A percentile compares a stretch with the other conserved stretches of the same genome.
phyloP scores from a whole-genome alignment of 768 basidiomycete species.

The Mycena epipterygia region DNA sequence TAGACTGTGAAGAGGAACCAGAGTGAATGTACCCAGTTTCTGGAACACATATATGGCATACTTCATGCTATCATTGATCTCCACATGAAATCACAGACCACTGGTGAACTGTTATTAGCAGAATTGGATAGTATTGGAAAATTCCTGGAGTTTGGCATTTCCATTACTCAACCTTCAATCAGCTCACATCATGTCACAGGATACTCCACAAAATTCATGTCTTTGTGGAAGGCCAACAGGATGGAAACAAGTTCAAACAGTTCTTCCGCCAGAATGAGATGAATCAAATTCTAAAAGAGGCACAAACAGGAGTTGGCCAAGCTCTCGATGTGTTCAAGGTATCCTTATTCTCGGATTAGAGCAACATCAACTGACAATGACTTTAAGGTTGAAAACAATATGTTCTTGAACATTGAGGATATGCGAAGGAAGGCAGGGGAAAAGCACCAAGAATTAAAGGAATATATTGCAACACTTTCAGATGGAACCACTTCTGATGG shows the following conservation, averaged over 20 bases:
- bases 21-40: neutral
- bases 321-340: neutral
- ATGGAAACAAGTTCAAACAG: neutral
- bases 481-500: neutral
- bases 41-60: neutral
- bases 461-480: neutral
- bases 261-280: neutral
- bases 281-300: neutral
- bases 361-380: neutral
- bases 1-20: neutral
- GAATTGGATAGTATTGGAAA: neutral
- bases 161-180: too few relatives aligned
- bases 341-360: neutral
- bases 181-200: neutral
- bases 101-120: neutral
- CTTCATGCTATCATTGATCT: neutral
- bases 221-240: neutral
- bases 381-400: neutral
- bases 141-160: neutral
- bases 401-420: neutral
- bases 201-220: neutral
- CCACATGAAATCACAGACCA: neutral
- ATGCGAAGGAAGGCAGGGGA: neutral
- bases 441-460: neutral
- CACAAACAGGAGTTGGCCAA: neutral